A percentile compares a stretch with the other conserved stretches of the same genome.
phyloP scores from a whole-genome alignment of 192 early-diverging fungal genomes.

The Chytriomyces hyalinus region DNA sequence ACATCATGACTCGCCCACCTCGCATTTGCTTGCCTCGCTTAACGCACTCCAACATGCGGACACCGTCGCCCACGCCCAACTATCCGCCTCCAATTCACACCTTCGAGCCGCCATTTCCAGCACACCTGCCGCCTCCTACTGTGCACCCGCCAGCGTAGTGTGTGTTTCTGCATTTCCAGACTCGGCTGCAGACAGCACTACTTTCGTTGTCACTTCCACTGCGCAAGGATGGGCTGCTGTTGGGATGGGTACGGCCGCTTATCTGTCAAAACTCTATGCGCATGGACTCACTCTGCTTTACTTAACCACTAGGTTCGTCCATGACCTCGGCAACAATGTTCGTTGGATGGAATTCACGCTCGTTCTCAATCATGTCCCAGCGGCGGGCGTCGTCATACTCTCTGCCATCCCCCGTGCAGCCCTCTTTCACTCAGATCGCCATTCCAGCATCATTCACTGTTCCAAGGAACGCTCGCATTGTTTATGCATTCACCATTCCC shows the following conservation, averaged over 20 bases:
- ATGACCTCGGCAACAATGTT: background rate
- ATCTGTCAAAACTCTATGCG: background rate
- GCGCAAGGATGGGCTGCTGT: conserved; percentile 16
- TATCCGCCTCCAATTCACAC: too few species aligned
- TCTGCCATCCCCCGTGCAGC: background rate
- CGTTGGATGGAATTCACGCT: background rate
- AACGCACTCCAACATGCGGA: too few species aligned
- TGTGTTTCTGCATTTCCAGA: background rate
- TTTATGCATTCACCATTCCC: background rate
- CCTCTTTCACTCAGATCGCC: background rate
- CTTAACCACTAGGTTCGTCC: background rate
- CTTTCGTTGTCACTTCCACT: conserved; percentile 11
- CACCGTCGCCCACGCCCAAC: too few species aligned
- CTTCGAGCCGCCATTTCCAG: too few species aligned
- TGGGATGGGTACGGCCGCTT: conserved; percentile 16
- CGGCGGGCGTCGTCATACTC: background rate
- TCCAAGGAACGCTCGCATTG: background rate
- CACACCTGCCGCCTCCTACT: too few species aligned
- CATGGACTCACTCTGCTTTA: background rate
- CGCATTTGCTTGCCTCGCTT: too few species aligned
- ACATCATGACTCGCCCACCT: too few species aligned
- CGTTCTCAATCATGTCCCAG: background rate
- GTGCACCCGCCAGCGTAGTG: background rate
- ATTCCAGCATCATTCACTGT: background rate
- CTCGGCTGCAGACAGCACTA: background rate